A percentile compares a stretch with the other conserved stretches of the same genome.
phyloP scores from a whole-genome alignment of 2,329 filamentous ascomycete species.

The Dichotomopilus funicola region DNA sequence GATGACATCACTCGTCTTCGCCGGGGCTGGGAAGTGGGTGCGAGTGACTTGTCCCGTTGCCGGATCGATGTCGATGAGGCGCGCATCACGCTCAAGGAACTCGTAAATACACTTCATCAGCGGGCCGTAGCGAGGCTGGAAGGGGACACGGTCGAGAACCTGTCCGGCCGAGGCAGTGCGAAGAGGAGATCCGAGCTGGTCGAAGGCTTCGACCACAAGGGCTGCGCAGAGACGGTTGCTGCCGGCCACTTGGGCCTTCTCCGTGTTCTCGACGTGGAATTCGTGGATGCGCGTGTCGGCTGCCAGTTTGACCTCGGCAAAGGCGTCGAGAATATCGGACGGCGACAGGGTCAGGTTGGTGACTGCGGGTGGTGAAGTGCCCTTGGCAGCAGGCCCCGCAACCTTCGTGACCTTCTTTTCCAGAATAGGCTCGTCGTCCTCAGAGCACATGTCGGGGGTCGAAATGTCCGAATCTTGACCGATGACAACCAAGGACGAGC shows the following conservation, averaged over 20 bases:
- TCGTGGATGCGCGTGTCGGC: not conserved
- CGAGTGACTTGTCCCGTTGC: not conserved
- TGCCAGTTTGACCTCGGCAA: not conserved
- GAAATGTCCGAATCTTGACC: too few relatives aligned
- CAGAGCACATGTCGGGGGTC: too few relatives aligned
- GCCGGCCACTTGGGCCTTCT: slow-evolving; percentile 19
- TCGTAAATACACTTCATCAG: not conserved
- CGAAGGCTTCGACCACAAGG: slow-evolving; percentile 1
- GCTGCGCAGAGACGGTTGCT: not conserved
- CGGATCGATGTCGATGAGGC: not conserved
- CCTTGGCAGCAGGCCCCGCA: too few relatives aligned
- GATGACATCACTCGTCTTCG: not conserved
- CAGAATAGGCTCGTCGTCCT: too few relatives aligned
- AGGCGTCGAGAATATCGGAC: not conserved
- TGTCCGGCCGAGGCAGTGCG: not conserved
- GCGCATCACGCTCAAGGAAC: not conserved
- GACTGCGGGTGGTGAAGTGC: too few relatives aligned
- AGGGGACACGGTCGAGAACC: not conserved
- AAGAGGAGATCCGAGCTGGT: not conserved
- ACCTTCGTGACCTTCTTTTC: too few relatives aligned
- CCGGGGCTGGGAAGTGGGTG: not conserved
- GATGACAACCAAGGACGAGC: too few relatives aligned
- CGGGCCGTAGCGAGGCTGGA: not conserved
- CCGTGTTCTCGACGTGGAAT: not conserved
- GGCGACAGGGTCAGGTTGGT: not conserved